phyloP scores from a whole-genome alignment of 805 yeast species.

The Sugiyamaella marilandica region DNA sequence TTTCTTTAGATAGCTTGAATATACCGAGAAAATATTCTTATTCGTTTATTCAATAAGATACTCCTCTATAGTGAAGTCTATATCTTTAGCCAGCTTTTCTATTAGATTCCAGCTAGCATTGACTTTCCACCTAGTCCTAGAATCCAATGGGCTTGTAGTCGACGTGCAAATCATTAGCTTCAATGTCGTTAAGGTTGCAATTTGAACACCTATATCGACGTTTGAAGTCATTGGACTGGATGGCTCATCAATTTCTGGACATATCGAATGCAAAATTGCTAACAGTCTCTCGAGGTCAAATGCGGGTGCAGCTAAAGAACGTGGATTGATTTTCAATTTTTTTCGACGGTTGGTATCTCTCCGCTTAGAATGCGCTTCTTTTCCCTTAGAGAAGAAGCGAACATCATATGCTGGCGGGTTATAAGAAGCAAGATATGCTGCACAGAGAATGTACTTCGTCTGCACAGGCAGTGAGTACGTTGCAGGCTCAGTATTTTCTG shows the following conservation, averaged over 20 bases:
- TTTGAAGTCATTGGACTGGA: constrained; percentile 31
- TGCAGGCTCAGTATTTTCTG: not conserved
- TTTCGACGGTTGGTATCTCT: constrained; percentile 41
- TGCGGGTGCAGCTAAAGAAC: constrained; percentile 63
- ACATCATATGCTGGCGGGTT: constrained; percentile 66
- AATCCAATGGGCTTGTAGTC: constrained; percentile 52
- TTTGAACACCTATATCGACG: constrained; percentile 41
- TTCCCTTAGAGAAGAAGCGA: constrained; percentile 61
- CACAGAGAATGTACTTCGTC: constrained; percentile 68
- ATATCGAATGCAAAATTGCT: constrained; percentile 73
- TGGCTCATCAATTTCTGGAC: constrained; percentile 38
- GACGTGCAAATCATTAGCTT: constrained; percentile 44
- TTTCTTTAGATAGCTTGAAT: not conserved
- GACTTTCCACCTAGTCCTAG: constrained; percentile 73
- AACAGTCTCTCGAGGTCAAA: constrained; percentile 75
- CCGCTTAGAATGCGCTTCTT: constrained; percentile 39
- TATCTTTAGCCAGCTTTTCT: constrained; percentile 54
- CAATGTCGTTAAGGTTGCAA: constrained; percentile 54
- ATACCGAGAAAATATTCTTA: not conserved
- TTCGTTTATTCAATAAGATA: constrained; percentile 43
- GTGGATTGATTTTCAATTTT: constrained; percentile 49
- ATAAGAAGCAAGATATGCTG: constrained; percentile 80
- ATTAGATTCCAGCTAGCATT: constrained; percentile 67
- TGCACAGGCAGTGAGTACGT: constrained; percentile 48
- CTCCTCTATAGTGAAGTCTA: constrained; percentile 60